A percentile compares a stretch with the other conserved stretches of the same genome.
These are phyloP conservation scores for Pyrenochaeta sp. DNA, from an alignment of 2,329 filamentous ascomycete genomes.

Conservation along the genomic window DNA sequence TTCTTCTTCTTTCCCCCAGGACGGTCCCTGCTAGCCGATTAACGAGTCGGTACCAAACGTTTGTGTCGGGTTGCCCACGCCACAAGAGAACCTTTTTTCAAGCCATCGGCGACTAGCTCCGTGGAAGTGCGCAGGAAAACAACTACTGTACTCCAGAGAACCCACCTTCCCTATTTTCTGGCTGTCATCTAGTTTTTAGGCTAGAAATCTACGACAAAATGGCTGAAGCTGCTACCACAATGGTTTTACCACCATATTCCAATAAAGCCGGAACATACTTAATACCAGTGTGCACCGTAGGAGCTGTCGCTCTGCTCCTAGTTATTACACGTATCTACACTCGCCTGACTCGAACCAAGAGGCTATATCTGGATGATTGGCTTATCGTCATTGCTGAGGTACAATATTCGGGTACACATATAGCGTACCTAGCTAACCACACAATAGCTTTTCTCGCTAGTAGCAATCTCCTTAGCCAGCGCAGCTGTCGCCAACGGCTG, in stretches of 20 bases:
- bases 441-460: slow-evolving; percentile 22
- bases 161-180: background rate
- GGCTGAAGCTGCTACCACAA: slow-evolving; percentile 1
- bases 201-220: slow-evolving; percentile 1
- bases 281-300: slow-evolving; percentile 29
- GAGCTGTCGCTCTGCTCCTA: slow-evolving; percentile 25
- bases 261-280: slow-evolving; percentile 30
- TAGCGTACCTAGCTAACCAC: background rate
- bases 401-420: background rate
- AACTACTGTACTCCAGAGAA: background rate
- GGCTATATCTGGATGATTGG: slow-evolving; percentile 36
- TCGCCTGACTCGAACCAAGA: slow-evolving; percentile 21
- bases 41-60: no score
- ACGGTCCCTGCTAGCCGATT: no score
- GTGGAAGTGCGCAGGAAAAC: background rate
- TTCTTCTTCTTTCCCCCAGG: background rate
- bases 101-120: background rate
- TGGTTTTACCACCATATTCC: slow-evolving; percentile 21
- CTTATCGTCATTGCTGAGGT: slow-evolving; percentile 36
- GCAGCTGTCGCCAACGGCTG: slow-evolving; percentile 30
- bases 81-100: background rate
- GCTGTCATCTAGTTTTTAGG: background rate
- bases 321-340: slow-evolving; percentile 32
- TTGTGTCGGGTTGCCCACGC: background rate
- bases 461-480: slow-evolving; percentile 20